A percentile compares a stretch with the other conserved stretches of the same genome.
These are phyloP conservation scores for Vairimorpha necatrix DNA, from an alignment of 371 early-diverging fungal species.

Conservation along the genomic window DNA sequence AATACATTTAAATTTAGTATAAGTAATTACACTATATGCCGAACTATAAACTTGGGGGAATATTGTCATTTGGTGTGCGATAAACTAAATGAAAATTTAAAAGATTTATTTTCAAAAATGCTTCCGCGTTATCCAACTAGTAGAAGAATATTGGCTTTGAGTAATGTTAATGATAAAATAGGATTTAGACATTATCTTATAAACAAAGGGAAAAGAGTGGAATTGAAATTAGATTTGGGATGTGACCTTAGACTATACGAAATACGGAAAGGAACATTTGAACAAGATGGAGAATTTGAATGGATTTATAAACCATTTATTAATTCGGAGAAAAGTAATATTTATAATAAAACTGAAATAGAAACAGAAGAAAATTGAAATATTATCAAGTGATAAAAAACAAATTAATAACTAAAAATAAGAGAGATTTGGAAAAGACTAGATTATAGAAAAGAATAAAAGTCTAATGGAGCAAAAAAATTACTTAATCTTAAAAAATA, in stretches of 20 bases:
- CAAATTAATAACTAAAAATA: too few species aligned
- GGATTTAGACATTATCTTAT: constrained; percentile 62
- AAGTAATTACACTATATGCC: constrained; percentile 80
- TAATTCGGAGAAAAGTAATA: constrained; percentile 46
- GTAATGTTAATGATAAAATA: constrained; percentile 59
- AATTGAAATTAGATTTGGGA: constrained; percentile 33
- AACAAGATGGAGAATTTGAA: constrained; percentile 57
- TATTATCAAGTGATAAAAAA: neutral
- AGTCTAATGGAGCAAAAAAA: too few species aligned
- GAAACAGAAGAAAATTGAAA: neutral
- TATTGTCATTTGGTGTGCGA: constrained; percentile 86
- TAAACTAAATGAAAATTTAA: constrained; percentile 67
- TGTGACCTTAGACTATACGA: constrained; percentile 60
- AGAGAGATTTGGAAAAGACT: too few species aligned
- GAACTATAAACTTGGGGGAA: constrained; percentile 68
- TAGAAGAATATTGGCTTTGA: constrained; percentile 59
- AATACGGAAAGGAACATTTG: constrained; percentile 60
- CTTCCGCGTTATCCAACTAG: constrained; percentile 40
- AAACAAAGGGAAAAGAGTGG: constrained; percentile 34
- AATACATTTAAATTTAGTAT: constrained; percentile 91
- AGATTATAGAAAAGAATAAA: too few species aligned
- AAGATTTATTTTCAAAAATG: constrained; percentile 20
- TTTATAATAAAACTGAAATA: neutral
- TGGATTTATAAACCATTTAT: constrained; percentile 59
- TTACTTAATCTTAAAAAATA: too few species aligned